phyloP scores from a whole-genome alignment of 78 protist species.

The Guillardia theta region DNA sequence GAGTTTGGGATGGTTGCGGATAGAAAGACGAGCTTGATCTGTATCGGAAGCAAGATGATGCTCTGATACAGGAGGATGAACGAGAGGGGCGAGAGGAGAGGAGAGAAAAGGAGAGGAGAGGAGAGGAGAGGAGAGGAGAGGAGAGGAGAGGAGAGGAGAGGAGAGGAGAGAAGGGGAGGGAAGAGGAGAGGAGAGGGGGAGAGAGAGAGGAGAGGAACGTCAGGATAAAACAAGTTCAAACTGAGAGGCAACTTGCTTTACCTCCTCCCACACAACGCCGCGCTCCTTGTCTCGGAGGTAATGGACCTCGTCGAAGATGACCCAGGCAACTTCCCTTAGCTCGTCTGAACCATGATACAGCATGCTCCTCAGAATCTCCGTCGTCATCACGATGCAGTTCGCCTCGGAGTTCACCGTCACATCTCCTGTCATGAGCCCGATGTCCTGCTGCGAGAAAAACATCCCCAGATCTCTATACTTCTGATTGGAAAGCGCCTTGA shows the following conservation, averaged over 20 bases:
- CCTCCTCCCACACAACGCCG: background rate
- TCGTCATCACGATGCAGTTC: constrained; percentile 76
- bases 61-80: constrained; percentile 49
- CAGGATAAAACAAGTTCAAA: no score
- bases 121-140: background rate
- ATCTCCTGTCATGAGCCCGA: constrained; percentile 94
- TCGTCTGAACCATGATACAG: constrained; percentile 94
- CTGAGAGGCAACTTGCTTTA: no score
- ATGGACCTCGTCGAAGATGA: constrained; percentile 90
- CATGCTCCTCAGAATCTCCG: constrained; percentile 78
- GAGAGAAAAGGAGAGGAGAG: background rate
- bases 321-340: constrained; percentile 80
- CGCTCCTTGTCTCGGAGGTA: constrained; percentile 75
- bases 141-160: background rate
- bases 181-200: no score
- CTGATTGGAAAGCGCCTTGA: constrained; percentile 90
- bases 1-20: constrained; percentile 91
- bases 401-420: constrained; percentile 74
- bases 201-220: no score
- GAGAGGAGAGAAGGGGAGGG: no score
- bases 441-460: background rate
- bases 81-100: background rate
- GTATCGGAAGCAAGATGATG: constrained; percentile 74
- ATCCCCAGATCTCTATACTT: constrained; percentile 72
- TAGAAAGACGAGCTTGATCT: constrained; percentile 77